Evolutionary conservation across 73 alveolate genomes (phyloP).

Genomic region (Tetrahymena borealis): DNA sequence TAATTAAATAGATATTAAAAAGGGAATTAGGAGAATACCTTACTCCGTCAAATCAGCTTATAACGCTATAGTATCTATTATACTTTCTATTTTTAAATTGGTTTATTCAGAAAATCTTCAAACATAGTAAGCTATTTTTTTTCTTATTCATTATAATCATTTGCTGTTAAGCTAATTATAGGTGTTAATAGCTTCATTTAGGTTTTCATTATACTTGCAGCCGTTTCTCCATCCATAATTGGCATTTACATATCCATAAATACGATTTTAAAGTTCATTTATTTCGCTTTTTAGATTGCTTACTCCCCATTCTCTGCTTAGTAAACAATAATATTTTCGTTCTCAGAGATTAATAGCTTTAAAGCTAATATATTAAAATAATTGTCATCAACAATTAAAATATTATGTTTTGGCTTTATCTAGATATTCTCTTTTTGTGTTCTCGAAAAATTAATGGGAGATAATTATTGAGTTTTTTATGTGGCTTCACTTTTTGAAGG

Average conservation of each 20-base stretch:
- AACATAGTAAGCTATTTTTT: background rate
- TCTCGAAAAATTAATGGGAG: background rate
- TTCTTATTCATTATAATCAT: background rate
- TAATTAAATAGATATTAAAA: too few species aligned
- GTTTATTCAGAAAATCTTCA: background rate
- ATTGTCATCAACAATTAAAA: background rate
- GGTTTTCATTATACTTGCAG: background rate
- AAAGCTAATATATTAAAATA: background rate
- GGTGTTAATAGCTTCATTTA: background rate
- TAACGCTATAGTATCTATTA: background rate
- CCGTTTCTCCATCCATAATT: background rate
- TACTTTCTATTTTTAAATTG: background rate
- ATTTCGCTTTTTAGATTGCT: background rate
- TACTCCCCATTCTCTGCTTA: background rate
- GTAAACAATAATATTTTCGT: background rate
- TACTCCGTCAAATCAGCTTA: background rate
- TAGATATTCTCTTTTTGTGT: background rate
- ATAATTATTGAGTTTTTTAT: background rate
- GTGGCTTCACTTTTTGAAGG: background rate
- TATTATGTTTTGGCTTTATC: background rate
- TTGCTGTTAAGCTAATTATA: background rate
- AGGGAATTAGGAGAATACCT: too few species aligned
- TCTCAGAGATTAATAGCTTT: background rate
- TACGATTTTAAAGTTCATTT: background rate
- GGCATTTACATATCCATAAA: background rate